A percentile compares a stretch with the other conserved stretches of the same genome.
phyloP scores from a whole-genome alignment of 2,329 filamentous ascomycete species.

The Helotiales sp. region DNA sequence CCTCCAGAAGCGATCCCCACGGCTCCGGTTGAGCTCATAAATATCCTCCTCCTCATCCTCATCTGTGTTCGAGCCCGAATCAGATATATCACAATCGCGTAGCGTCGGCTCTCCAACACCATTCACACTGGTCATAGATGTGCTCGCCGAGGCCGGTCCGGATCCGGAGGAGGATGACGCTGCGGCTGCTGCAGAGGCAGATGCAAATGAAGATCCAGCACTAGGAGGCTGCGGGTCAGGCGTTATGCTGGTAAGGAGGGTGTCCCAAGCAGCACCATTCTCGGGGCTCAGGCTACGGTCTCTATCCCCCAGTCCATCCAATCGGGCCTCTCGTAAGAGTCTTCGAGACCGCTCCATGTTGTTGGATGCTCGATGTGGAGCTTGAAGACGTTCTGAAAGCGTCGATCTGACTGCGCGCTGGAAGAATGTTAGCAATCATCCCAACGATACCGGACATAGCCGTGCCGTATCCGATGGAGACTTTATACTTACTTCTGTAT shows the following conservation, averaged over 20 bases:
- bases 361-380: constrained; percentile 20
- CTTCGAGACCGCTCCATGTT: constrained; percentile 20
- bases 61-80: constrained; percentile 28
- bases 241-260: constrained; percentile 74
- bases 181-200: constrained; percentile 31
- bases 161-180: constrained; percentile 29
- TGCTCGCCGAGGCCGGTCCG: constrained; percentile 26
- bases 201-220: constrained; percentile 73
- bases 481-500: constrained; percentile 8
- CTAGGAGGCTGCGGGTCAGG: constrained; percentile 81
- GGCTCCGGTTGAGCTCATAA: constrained; percentile 16
- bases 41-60: constrained; percentile 40
- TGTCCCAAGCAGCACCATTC: constrained; percentile 71
- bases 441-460: too few species aligned
- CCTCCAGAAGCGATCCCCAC: constrained; percentile 23
- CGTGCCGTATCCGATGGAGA: not conserved
- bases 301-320: constrained; percentile 82
- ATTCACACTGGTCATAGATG: constrained; percentile 31
- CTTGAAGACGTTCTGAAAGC: constrained; percentile 19
- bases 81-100: constrained; percentile 33
- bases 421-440: not conserved
- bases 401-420: constrained; percentile 3
- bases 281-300: constrained; percentile 77
- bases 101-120: constrained; percentile 18
- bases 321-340: constrained; percentile 21